These are phyloP conservation scores for Lunularia cruciata DNA, from an alignment of 225 moss, liverwort and hornwort genomes.

Conservation along the genomic window DNA sequence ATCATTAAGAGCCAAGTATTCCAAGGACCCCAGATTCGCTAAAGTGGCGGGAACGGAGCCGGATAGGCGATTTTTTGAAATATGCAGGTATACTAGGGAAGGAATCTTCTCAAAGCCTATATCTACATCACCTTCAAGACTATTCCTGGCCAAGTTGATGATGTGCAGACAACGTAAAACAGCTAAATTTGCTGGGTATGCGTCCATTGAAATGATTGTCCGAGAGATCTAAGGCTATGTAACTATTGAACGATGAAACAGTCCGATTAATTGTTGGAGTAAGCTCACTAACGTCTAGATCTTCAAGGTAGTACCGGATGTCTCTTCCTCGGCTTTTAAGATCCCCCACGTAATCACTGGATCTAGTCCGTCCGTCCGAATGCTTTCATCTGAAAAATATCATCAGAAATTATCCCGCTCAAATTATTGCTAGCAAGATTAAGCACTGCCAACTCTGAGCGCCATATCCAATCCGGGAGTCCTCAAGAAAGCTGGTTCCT, in stretches of 20 bases:
- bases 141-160: slow-evolving; percentile 21
- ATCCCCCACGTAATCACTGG: background rate
- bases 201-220: background rate
- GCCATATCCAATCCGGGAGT: background rate
- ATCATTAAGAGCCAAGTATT: slow-evolving; percentile 38
- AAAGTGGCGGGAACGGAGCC: slow-evolving; percentile 1
- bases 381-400: background rate
- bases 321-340: background rate
- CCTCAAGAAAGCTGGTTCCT: background rate
- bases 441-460: background rate
- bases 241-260: background rate
- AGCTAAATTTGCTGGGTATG: background rate
- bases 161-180: background rate
- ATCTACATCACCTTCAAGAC: background rate
- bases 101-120: background rate
- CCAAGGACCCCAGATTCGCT: background rate
- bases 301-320: background rate
- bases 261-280: background rate
- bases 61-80: slow-evolving; percentile 2
- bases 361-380: background rate
- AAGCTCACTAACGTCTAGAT: background rate
- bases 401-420: background rate
- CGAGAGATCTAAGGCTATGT: background rate
- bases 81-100: background rate
- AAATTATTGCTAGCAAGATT: background rate